A percentile compares a stretch with the other conserved stretches of the same genome.
These are phyloP conservation scores for Gentiana straminea DNA, from an alignment of 257 asterid species.

Conservation along the genomic window DNA sequence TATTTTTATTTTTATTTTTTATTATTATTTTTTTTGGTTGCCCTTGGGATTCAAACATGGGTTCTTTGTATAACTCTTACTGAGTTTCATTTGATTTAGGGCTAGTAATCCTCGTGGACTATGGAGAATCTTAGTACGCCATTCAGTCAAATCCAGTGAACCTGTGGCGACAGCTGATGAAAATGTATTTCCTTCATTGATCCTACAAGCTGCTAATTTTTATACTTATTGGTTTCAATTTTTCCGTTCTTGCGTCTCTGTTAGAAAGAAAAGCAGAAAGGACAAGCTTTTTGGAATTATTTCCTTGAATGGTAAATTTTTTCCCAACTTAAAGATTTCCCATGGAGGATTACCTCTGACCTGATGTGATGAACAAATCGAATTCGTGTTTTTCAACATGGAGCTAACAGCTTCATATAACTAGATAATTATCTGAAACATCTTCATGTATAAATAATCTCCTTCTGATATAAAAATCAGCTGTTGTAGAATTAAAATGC, in stretches of 20 bases:
- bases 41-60: conserved; percentile 2
- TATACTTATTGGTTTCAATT: conserved; percentile 3
- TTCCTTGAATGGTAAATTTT: too few relatives aligned
- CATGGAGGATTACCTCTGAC: too few relatives aligned
- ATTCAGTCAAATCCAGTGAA: conserved; percentile 38
- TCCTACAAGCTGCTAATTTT: conserved; percentile 8
- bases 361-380: too few relatives aligned
- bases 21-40: background rate
- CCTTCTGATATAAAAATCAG: too few relatives aligned
- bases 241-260: background rate
- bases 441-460: too few relatives aligned
- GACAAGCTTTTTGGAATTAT: too few relatives aligned
- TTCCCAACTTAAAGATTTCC: too few relatives aligned
- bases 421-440: too few relatives aligned
- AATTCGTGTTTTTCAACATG: too few relatives aligned
- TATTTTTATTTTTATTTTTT: background rate
- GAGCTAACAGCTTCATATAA: too few relatives aligned
- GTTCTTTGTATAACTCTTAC: background rate
- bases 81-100: conserved; percentile 18
- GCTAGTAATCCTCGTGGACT: conserved; percentile 46
- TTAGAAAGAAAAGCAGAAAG: background rate
- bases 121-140: conserved; percentile 52
- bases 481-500: too few relatives aligned
- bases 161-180: conserved; percentile 31
- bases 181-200: conserved; percentile 33